These are phyloP conservation scores for Magnolia sinica DNA, from an alignment of 164 flowering plant genomes.

Conservation along the genomic window DNA sequence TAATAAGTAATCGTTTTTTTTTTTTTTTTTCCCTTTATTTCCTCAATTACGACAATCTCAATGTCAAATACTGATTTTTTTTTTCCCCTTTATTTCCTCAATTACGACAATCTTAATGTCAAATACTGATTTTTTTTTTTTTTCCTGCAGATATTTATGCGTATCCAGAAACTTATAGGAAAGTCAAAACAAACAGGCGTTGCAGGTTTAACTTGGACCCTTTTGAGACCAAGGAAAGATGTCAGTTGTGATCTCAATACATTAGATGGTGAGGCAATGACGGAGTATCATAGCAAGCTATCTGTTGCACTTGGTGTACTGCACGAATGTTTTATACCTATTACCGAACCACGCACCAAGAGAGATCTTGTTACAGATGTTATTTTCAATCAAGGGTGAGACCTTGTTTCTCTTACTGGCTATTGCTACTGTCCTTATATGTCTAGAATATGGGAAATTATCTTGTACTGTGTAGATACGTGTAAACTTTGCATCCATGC, in stretches of 20 bases:
- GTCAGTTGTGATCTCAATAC: constrained; percentile 16
- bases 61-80: background rate
- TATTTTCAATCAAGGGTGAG: constrained; percentile 67
- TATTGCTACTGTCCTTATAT: background rate
- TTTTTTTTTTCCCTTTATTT: no score
- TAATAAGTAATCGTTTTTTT: no score
- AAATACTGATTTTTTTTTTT: background rate
- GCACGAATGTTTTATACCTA: constrained; percentile 86
- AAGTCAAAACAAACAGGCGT: constrained; percentile 42
- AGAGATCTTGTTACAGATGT: constrained; percentile 73
- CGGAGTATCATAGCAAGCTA: constrained; percentile 60
- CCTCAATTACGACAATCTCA: no score
- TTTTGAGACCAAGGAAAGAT: constrained; percentile 37
- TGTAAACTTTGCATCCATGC: background rate
- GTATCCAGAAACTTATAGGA: constrained; percentile 51
- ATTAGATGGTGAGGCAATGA: constrained; percentile 25
- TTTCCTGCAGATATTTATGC: constrained; percentile 51
- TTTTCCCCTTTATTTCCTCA: background rate
- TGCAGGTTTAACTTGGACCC: constrained; percentile 60
- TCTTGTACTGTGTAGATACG: background rate
- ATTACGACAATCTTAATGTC: background rate
- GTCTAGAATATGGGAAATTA: background rate
- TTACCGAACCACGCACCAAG: constrained; percentile 44
- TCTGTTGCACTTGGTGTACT: constrained; percentile 64
- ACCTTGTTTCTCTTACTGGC: background rate